A percentile compares a stretch with the other conserved stretches of the same genome.
Evolutionary conservation across 2,329 filamentous ascomycete genomes (phyloP).

Genomic region (Aspergillus sp.): DNA sequence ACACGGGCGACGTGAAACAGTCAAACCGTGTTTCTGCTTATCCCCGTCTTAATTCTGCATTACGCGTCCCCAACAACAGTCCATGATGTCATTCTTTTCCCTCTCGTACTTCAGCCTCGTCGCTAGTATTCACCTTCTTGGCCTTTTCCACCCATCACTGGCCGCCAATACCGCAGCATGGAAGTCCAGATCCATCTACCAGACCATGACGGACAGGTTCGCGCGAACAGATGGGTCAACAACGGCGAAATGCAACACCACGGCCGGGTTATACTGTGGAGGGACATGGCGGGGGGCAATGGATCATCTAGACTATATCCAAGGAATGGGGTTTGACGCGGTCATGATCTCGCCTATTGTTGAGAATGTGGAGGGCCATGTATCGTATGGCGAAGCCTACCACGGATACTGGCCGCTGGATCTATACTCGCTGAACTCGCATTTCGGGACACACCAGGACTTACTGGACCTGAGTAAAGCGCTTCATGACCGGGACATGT

Average conservation of each 20-base stretch:
- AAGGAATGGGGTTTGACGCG: constrained; percentile 51
- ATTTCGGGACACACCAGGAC: constrained; percentile 51
- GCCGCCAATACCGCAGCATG: constrained; percentile 35
- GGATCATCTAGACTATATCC: constrained; percentile 52
- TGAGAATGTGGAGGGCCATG: constrained; percentile 37
- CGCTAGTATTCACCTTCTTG: neutral
- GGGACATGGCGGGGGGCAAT: constrained; percentile 53
- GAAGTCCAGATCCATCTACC: constrained; percentile 47
- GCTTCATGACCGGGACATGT: constrained; percentile 50
- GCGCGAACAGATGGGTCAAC: constrained; percentile 42
- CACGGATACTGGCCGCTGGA: constrained; percentile 54
- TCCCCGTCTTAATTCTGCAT: too few relatives aligned
- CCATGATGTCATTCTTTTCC: neutral
- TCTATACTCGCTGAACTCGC: constrained; percentile 48
- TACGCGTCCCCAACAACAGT: too few relatives aligned
- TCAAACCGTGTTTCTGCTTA: too few relatives aligned
- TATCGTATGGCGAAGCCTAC: constrained; percentile 48
- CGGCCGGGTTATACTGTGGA: constrained; percentile 47
- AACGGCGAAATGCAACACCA: constrained; percentile 31
- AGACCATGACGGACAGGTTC: constrained; percentile 49
- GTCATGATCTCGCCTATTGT: constrained; percentile 48
- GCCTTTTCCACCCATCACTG: constrained; percentile 3
- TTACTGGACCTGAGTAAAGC: constrained; percentile 47
- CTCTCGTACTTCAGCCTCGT: neutral
- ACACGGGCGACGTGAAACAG: too few relatives aligned